phyloP scores from a whole-genome alignment of 164 flowering plant species.

The Litsea cubeba region DNA sequence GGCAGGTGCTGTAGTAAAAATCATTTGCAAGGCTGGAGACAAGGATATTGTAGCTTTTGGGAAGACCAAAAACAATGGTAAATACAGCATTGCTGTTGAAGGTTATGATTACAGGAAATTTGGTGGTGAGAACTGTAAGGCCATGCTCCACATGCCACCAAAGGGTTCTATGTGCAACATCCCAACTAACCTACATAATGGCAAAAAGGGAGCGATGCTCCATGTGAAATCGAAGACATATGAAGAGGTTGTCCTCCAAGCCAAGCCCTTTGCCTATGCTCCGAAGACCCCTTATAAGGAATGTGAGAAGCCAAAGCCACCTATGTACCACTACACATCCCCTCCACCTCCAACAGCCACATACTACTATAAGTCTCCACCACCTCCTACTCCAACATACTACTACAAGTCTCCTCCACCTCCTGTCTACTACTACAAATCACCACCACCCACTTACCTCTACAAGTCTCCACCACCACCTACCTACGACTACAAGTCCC shows the following conservation, averaged over 20 bases:
- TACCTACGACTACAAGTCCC: too few species aligned
- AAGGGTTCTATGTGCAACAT: constrained; percentile 59
- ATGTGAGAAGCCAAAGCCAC: constrained; percentile 34
- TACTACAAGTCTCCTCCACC: constrained; percentile 3
- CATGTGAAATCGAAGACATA: constrained; percentile 51
- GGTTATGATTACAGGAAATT: constrained; percentile 48
- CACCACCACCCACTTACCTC: constrained; percentile 20
- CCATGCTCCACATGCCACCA: constrained; percentile 57
- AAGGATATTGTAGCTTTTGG: constrained; percentile 54
- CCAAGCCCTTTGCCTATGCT: constrained; percentile 68
- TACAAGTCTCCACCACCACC: constrained; percentile 16
- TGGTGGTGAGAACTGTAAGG: constrained; percentile 52
- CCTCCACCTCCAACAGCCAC: constrained; percentile 36
- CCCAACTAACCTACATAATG: constrained; percentile 46
- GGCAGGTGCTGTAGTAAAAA: constrained; percentile 66
- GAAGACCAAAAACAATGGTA: constrained; percentile 63
- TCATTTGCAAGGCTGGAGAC: constrained; percentile 54
- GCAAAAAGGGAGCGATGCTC: constrained; percentile 45
- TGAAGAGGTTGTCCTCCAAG: constrained; percentile 49
- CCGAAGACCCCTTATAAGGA: constrained; percentile 56
- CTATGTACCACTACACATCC: constrained; percentile 21
- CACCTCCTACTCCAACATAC: constrained; percentile 28
- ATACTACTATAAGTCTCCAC: constrained; percentile 31
- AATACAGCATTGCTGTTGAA: constrained; percentile 44
- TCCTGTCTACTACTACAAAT: constrained; percentile 10